These are phyloP conservation scores for Breynia disticha DNA, from an alignment of 441 rosid genomes.

Conservation along the genomic window DNA sequence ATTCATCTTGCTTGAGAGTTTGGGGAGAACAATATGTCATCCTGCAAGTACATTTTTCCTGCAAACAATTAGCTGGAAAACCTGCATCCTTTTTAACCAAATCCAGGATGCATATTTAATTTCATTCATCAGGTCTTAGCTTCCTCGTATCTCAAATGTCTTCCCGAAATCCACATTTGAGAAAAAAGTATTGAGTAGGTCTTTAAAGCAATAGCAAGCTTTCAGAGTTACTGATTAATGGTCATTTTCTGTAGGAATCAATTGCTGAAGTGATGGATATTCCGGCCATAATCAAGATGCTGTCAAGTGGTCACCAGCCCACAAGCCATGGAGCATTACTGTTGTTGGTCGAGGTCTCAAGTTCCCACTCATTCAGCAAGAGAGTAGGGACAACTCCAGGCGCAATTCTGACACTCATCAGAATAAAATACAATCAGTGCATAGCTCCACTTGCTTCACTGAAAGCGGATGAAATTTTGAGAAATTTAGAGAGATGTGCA, in stretches of 20 bases:
- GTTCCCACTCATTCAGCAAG: constrained; percentile 32
- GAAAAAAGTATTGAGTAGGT: no score
- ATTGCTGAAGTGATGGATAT: constrained; percentile 37
- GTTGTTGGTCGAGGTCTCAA: constrained; percentile 65
- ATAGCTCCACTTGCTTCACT: constrained; percentile 47
- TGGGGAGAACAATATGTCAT: no score
- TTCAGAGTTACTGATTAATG: background rate
- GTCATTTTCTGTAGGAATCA: constrained; percentile 48
- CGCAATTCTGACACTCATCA: constrained; percentile 66
- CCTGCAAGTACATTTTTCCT: no score
- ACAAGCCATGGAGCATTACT: constrained; percentile 43
- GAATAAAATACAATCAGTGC: constrained; percentile 40
- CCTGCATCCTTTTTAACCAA: no score
- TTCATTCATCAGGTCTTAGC: no score
- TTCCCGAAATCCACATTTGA: no score
- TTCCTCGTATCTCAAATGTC: no score
- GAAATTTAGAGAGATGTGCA: constrained; percentile 48
- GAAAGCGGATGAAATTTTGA: constrained; percentile 51
- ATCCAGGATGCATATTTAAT: no score
- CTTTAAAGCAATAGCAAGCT: no score
- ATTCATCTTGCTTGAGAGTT: no score
- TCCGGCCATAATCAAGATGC: constrained; percentile 37
- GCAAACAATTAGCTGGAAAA: no score
- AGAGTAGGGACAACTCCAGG: constrained; percentile 57
- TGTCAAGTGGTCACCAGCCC: constrained; percentile 56